Percentiles rank a stretch among this genome's conserved stretches.
phyloP scores from a whole-genome alignment of 257 asterid species.

The Solanum dulcamara region DNA sequence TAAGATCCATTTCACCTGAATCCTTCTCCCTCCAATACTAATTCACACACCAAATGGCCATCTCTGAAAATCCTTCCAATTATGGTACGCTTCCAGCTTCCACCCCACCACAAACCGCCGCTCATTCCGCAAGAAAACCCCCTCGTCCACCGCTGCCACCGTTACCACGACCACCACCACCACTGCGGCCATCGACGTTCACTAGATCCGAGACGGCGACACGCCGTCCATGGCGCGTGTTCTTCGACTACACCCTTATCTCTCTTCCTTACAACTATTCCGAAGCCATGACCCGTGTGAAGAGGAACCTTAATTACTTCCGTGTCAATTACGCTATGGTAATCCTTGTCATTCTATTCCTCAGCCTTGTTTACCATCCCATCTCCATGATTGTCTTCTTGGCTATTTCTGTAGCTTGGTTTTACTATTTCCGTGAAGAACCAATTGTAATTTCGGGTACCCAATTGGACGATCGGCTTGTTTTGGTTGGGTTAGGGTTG shows the following conservation, averaged over 20 bases:
- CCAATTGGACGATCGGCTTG: slow-evolving; percentile 43
- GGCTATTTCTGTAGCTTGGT: slow-evolving; percentile 38
- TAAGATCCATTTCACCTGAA: background rate
- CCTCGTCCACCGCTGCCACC: slow-evolving; percentile 21
- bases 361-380: slow-evolving; percentile 75
- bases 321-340: slow-evolving; percentile 67
- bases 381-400: slow-evolving; percentile 73
- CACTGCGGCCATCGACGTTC: background rate
- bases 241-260: slow-evolving; percentile 36
- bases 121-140: slow-evolving; percentile 17
- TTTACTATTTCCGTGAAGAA: slow-evolving; percentile 48
- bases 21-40: background rate
- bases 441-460: slow-evolving; percentile 38
- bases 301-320: slow-evolving; percentile 59
- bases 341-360: slow-evolving; percentile 47
- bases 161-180: background rate
- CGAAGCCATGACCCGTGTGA: slow-evolving; percentile 56
- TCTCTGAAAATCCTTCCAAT: slow-evolving; percentile 5
- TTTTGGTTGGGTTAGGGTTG: slow-evolving; percentile 42
- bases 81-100: slow-evolving; percentile 18
- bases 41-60: background rate
- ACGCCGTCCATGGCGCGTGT: slow-evolving; percentile 64
- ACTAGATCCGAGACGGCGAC: slow-evolving; percentile 33
- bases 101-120: background rate
- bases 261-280: slow-evolving; percentile 48